These are phyloP conservation scores for Stereum hirsutum DNA, from an alignment of 1,284 basidiomycete genomes.

Conservation along the genomic window DNA sequence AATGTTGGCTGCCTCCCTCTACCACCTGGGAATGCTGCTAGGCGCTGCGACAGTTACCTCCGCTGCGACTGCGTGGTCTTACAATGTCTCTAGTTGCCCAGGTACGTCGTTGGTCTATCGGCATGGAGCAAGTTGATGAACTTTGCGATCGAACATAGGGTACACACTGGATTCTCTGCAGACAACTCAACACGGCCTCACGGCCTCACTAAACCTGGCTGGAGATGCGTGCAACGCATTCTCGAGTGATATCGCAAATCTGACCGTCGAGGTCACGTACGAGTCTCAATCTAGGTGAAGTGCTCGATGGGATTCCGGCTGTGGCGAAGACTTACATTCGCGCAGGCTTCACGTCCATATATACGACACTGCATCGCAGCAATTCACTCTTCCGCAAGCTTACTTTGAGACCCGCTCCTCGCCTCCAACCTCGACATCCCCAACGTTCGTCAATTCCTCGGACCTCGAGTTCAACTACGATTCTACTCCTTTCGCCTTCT, in stretches of 20 bases:
- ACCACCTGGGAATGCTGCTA: too few species aligned
- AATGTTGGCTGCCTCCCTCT: too few species aligned
- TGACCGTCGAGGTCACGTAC: constrained; percentile 60
- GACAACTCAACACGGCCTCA: constrained; percentile 40
- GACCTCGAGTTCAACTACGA: constrained; percentile 67
- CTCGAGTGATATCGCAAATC: constrained; percentile 52
- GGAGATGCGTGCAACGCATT: constrained; percentile 66
- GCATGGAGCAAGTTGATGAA: too few species aligned
- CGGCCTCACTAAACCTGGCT: constrained; percentile 45
- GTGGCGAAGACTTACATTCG: too few species aligned
- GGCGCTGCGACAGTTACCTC: too few species aligned
- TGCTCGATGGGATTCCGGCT: too few species aligned
- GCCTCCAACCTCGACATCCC: constrained; percentile 15
- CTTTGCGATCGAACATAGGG: too few species aligned
- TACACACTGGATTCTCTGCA: constrained; percentile 39
- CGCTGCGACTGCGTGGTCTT: too few species aligned
- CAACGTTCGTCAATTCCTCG: constrained; percentile 27
- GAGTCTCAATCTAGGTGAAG: constrained; percentile 49
- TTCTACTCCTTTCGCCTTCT: constrained; percentile 63
- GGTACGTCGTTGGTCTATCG: too few species aligned
- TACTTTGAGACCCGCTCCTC: constrained; percentile 40
- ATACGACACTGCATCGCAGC: constrained; percentile 52
- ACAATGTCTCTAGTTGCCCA: too few species aligned
- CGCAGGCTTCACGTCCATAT: constrained; percentile 70
- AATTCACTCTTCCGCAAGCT: constrained; percentile 60